A percentile compares a stretch with the other conserved stretches of the same genome.
These are phyloP conservation scores for Solanum habrochaites DNA, from an alignment of 257 asterid species.

Conservation along the genomic window DNA sequence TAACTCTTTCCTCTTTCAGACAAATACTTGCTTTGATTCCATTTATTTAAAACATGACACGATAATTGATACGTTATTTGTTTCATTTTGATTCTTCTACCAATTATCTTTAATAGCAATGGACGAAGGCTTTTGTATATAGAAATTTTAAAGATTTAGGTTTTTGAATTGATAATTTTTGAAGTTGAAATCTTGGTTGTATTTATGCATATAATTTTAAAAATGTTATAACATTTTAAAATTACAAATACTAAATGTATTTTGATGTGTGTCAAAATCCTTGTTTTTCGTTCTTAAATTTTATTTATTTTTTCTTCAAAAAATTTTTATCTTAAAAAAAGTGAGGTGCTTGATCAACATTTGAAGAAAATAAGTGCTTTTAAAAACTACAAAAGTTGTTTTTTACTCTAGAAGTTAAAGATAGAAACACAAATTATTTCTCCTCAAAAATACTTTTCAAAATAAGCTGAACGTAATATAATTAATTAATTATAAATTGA, in stretches of 20 bases:
- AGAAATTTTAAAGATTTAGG: not conserved
- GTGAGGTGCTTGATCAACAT: not conserved
- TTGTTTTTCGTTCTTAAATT: not conserved
- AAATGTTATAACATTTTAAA: not conserved
- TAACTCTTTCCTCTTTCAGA: conserved; percentile 12
- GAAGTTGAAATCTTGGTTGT: not conserved
- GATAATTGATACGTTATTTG: not conserved
- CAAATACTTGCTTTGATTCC: conserved; percentile 21
- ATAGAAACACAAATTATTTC: not conserved
- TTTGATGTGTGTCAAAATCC: not conserved
- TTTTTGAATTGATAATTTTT: not conserved
- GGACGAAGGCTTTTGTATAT: not conserved
- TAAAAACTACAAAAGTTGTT: not conserved
- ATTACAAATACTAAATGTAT: not conserved
- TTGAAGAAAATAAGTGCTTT: not conserved
- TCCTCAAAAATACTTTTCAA: not conserved
- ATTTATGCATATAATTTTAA: not conserved
- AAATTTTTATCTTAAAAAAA: no score
- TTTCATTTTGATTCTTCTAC: not conserved
- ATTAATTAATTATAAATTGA: not conserved
- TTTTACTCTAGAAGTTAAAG: not conserved
- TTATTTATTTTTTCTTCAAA: no score
- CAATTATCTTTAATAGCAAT: not conserved
- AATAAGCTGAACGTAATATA: not conserved
- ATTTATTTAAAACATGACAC: conserved; percentile 1